Evolutionary conservation across 2,329 filamentous ascomycete genomes (phyloP).

Genomic region (Rachicladosporium sp.): DNA sequence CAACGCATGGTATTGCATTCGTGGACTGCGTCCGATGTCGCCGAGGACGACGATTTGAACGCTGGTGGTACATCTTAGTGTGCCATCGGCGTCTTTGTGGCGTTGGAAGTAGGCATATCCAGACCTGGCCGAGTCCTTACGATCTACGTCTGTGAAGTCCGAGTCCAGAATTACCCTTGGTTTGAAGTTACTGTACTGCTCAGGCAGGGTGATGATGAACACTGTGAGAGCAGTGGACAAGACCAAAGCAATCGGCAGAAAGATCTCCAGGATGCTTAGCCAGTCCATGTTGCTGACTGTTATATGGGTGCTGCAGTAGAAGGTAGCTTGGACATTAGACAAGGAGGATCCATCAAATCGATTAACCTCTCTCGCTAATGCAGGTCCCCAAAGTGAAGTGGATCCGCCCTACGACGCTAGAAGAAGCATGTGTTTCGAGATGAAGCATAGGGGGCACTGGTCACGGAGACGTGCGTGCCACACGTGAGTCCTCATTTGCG

Average conservation of each 20-base stretch:
- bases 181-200: constrained; percentile 35
- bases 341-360: too few relatives aligned
- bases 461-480: too few relatives aligned
- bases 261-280: constrained; percentile 23
- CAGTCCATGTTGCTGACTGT: constrained; percentile 4
- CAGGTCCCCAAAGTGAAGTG: too few relatives aligned
- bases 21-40: constrained; percentile 87
- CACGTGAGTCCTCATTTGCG: too few relatives aligned
- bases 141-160: constrained; percentile 18
- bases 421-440: too few relatives aligned
- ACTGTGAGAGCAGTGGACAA: constrained; percentile 37
- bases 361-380: too few relatives aligned
- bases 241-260: constrained; percentile 28
- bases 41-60: constrained; percentile 85
- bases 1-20: constrained; percentile 96
- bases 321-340: too few relatives aligned
- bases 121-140: constrained; percentile 15
- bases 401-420: too few relatives aligned
- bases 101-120: constrained; percentile 19
- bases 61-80: constrained; percentile 31
- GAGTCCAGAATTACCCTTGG: constrained; percentile 14
- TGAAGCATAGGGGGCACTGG: too few relatives aligned
- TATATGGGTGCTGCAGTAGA: too few relatives aligned
- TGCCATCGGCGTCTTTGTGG: constrained; percentile 10
- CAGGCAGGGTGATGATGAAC: constrained; percentile 41